phyloP scores from a whole-genome alignment of 352 stramenopile genomes.

The Phytophthora meadii region DNA sequence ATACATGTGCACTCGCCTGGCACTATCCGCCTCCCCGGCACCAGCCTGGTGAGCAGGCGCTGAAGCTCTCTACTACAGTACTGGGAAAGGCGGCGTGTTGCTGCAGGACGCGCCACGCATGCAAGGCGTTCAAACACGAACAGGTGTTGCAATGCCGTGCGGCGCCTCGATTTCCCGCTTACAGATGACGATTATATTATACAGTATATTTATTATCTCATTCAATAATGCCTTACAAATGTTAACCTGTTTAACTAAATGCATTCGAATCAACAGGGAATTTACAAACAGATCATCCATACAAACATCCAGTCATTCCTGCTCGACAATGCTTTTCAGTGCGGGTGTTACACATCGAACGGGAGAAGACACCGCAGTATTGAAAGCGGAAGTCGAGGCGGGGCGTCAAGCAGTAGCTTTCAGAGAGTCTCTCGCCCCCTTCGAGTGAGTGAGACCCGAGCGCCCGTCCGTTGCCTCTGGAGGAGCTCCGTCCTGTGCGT shows the following conservation, averaged over 20 bases:
- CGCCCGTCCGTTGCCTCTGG: constrained; percentile 1
- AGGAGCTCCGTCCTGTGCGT: constrained; percentile 12
- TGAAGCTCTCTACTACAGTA: constrained; percentile 10
- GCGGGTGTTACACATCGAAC: constrained; percentile 22
- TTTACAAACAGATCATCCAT: background rate
- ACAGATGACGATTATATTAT: background rate
- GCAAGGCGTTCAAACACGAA: background rate
- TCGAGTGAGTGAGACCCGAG: constrained; percentile 15
- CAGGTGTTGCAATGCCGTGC: constrained; percentile 17
- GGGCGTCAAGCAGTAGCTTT: constrained; percentile 13
- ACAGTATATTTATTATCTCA: background rate
- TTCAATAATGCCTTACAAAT: too few species aligned
- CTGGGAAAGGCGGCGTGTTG: constrained; percentile 8
- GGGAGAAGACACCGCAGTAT: constrained; percentile 25
- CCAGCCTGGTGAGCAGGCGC: constrained; percentile 7
- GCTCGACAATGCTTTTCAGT: constrained; percentile 13
- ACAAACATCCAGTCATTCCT: constrained; percentile 7
- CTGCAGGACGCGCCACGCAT: background rate
- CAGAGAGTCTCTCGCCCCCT: background rate
- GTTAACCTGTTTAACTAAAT: background rate
- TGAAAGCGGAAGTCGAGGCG: constrained; percentile 23
- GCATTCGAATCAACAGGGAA: constrained; percentile 2
- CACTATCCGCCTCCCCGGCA: constrained; percentile 5
- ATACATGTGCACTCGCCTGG: background rate
- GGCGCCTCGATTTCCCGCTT: too few species aligned